A percentile compares a stretch with the other conserved stretches of the same genome.
These are phyloP conservation scores for Zizania latifolia DNA, from an alignment of 176 grass and related monocot species.

Conservation along the genomic window DNA sequence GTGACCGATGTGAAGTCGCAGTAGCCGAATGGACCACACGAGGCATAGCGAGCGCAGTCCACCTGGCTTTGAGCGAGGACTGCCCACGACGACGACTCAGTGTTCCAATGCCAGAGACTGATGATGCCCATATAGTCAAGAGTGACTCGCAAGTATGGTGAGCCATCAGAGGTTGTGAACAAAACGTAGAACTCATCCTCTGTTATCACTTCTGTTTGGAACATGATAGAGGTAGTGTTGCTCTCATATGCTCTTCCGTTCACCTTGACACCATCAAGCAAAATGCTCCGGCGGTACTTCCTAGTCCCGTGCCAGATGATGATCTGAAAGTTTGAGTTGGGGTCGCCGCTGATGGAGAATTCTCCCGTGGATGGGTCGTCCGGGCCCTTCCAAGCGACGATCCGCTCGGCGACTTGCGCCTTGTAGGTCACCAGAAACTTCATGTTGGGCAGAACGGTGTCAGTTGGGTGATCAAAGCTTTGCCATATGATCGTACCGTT, in stretches of 20 bases:
- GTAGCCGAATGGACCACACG: constrained; percentile 36
- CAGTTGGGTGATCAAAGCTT: constrained; percentile 35
- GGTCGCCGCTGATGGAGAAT: constrained; percentile 25
- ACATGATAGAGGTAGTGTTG: not conserved
- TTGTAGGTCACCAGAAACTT: not conserved
- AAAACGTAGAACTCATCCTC: not conserved
- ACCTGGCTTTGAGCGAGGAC: not conserved
- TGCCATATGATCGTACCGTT: constrained; percentile 25
- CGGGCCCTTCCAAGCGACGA: constrained; percentile 21
- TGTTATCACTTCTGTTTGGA: not conserved
- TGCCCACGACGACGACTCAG: not conserved
- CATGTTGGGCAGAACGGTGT: constrained; percentile 33
- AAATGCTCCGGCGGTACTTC: not conserved
- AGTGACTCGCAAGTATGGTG: not conserved
- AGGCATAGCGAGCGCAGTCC: not conserved
- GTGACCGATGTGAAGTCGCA: not conserved
- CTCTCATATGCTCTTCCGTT: not conserved
- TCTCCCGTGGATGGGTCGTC: constrained; percentile 32
- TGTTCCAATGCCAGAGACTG: not conserved
- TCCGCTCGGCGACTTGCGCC: not conserved
- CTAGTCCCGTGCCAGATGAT: constrained; percentile 10
- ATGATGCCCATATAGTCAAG: constrained; percentile 21
- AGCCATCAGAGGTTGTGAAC: constrained; percentile 3
- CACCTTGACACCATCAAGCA: not conserved
- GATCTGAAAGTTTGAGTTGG: not conserved